Percentiles rank a stretch among this genome's conserved stretches.
Conservation (phyloP, 2,329 filamentous ascomycete genomes). For the Monosporascus sp. region DNA sequence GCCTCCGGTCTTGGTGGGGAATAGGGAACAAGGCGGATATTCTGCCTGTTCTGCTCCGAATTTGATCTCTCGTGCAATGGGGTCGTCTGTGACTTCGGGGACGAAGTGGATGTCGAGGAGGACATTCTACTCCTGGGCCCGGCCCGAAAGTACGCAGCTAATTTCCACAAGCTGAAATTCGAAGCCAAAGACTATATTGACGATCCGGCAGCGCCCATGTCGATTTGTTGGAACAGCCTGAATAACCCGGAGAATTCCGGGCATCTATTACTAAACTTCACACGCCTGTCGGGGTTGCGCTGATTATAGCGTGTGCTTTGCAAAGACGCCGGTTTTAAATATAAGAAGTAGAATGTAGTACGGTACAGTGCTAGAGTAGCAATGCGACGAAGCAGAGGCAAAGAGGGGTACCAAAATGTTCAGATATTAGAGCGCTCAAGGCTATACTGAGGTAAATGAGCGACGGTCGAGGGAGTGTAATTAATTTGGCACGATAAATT, state of each 20-base stretch:
- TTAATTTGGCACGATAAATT: slow-evolving; percentile 16
- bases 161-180: slow-evolving; percentile 5
- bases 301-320: background rate
- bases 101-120: slow-evolving; percentile 23
- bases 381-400: background rate
- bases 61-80: slow-evolving; percentile 35
- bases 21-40: slow-evolving; percentile 46
- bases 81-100: slow-evolving; percentile 18
- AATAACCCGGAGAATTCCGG: too few species aligned
- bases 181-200: slow-evolving; percentile 12
- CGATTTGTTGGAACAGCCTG: background rate
- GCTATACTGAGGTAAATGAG: slow-evolving; percentile 17
- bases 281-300: background rate
- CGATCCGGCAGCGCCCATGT: slow-evolving; percentile 17
- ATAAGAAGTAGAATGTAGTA: background rate
- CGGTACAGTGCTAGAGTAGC: background rate
- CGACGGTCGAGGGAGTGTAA: slow-evolving; percentile 12
- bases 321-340: background rate
- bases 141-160: slow-evolving; percentile 12
- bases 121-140: slow-evolving; percentile 25
- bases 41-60: slow-evolving; percentile 36
- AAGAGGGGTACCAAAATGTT: slow-evolving; percentile 9
- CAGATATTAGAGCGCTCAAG: slow-evolving; percentile 11
- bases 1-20: slow-evolving; percentile 36
- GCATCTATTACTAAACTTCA: background rate